Percentiles rank a stretch among this genome's conserved stretches.
Evolutionary conservation across 805 yeast genomes (phyloP).

Genomic region (Saturnispora hagleri): DNA sequence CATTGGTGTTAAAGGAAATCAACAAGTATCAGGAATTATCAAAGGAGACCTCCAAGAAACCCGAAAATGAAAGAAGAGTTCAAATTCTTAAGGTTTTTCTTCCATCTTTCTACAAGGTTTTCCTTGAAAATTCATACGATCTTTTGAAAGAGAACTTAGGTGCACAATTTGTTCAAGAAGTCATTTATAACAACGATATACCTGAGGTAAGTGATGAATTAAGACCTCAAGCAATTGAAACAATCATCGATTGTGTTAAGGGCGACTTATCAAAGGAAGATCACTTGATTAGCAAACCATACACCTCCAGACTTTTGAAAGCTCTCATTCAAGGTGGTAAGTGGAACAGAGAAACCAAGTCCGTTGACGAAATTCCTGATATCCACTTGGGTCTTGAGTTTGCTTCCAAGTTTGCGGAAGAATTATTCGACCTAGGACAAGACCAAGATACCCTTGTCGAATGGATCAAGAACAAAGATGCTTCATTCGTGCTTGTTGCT

Average conservation of each 20-base stretch:
- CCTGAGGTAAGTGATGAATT: slow-evolving; percentile 26
- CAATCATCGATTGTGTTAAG: slow-evolving; percentile 47
- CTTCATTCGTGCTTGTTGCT: slow-evolving; percentile 77
- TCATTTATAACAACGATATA: slow-evolving; percentile 41
- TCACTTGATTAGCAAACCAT: slow-evolving; percentile 64
- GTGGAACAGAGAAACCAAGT: slow-evolving; percentile 60
- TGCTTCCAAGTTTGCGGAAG: slow-evolving; percentile 41
- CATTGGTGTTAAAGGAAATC: slow-evolving; percentile 52
- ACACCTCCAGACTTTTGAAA: slow-evolving; percentile 64
- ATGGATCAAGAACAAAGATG: slow-evolving; percentile 60
- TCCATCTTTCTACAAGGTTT: slow-evolving; percentile 51
- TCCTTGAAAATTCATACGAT: slow-evolving; percentile 41
- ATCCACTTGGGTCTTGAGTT: slow-evolving; percentile 50
- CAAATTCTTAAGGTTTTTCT: slow-evolving; percentile 61
- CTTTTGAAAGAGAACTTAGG: slow-evolving; percentile 67
- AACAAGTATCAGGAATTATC: slow-evolving; percentile 52
- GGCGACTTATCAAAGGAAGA: slow-evolving; percentile 60
- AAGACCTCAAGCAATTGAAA: slow-evolving; percentile 41
- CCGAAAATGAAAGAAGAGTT: slow-evolving; percentile 60
- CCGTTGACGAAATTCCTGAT: slow-evolving; percentile 33
- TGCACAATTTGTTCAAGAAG: slow-evolving; percentile 73
- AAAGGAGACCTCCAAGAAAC: slow-evolving; percentile 73
- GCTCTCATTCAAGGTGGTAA: slow-evolving; percentile 78
- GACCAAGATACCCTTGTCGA: slow-evolving; percentile 39
- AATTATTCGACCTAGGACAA: slow-evolving; percentile 40